Conservation (phyloP, 257 asterid genomes). For the Ilex asprella region DNA sequence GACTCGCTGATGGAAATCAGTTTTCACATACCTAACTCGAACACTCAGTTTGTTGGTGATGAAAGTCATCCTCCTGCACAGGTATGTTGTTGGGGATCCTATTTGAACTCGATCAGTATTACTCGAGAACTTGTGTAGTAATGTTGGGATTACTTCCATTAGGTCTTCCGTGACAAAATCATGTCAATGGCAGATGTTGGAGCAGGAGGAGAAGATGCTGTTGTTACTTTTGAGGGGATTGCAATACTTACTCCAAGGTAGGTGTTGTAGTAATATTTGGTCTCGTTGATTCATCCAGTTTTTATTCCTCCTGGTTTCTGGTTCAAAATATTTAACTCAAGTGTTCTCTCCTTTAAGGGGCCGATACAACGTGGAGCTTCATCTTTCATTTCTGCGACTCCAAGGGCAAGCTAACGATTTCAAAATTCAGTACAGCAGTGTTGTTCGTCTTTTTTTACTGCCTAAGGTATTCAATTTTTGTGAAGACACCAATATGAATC, state of each 20-base stretch:
- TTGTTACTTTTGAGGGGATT: slow-evolving; percentile 84
- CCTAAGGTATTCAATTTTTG: slow-evolving; percentile 58
- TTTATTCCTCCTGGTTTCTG: slow-evolving; percentile 2
- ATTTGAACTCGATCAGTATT: not conserved
- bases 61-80: slow-evolving; percentile 83
- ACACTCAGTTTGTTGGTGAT: slow-evolving; percentile 91
- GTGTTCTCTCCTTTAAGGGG: slow-evolving; percentile 54
- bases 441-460: slow-evolving; percentile 84
- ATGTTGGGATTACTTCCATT: slow-evolving; percentile 10
- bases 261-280: slow-evolving; percentile 6
- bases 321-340: slow-evolving; percentile 8
- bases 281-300: not conserved
- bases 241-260: slow-evolving; percentile 96
- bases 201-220: slow-evolving; percentile 93
- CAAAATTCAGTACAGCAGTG: slow-evolving; percentile 96
- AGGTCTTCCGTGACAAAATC: slow-evolving; percentile 89
- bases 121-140: not conserved
- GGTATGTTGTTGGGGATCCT: slow-evolving; percentile 24
- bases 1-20: slow-evolving; percentile 96
- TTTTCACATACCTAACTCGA: slow-evolving; percentile 87
- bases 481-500: not conserved
- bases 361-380: slow-evolving; percentile 84
- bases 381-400: slow-evolving; percentile 83
- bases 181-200: slow-evolving; percentile 93
- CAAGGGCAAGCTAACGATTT: slow-evolving; percentile 99